Percentiles rank a stretch among this genome's conserved stretches.
Evolutionary conservation across 1,284 basidiomycete genomes (phyloP).

Genomic region (Rhodotorula sp.): DNA sequence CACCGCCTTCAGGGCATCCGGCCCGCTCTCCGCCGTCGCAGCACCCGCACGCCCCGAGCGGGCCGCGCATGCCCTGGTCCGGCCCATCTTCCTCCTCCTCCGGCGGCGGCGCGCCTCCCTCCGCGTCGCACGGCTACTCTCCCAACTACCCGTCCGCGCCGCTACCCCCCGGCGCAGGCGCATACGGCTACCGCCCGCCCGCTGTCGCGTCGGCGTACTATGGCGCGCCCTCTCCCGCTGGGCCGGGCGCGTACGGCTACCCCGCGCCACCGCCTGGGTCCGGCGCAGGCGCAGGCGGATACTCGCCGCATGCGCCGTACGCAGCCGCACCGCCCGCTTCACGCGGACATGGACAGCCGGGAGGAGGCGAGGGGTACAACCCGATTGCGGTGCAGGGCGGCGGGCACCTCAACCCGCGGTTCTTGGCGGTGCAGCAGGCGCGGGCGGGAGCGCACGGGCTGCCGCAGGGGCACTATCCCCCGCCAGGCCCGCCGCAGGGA

Average conservation of each 20-base stretch:
- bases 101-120: background rate
- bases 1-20: no score
- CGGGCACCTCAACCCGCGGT: slow-evolving; percentile 40
- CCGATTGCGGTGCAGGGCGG: slow-evolving; percentile 12
- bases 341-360: background rate
- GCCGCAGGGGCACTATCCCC: background rate
- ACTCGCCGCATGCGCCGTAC: slow-evolving; percentile 26
- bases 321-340: background rate
- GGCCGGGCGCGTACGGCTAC: background rate
- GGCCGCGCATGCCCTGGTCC: background rate
- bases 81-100: background rate
- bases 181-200: background rate
- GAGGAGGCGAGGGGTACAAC: slow-evolving; percentile 2
- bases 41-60: background rate
- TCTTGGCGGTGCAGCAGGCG: slow-evolving; percentile 19
- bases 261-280: background rate
- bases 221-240: background rate
- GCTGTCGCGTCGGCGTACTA: background rate
- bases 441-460: background rate
- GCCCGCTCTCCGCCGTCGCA: background rate
- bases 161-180: background rate
- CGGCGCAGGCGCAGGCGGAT: slow-evolving; percentile 3
- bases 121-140: background rate
- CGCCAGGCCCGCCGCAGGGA: background rate
- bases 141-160: background rate